Percentiles rank a stretch among this genome's conserved stretches.
Evolutionary conservation across 2,329 filamentous ascomycete genomes (phyloP).

Genomic region (Corinectria fuckeliana): DNA sequence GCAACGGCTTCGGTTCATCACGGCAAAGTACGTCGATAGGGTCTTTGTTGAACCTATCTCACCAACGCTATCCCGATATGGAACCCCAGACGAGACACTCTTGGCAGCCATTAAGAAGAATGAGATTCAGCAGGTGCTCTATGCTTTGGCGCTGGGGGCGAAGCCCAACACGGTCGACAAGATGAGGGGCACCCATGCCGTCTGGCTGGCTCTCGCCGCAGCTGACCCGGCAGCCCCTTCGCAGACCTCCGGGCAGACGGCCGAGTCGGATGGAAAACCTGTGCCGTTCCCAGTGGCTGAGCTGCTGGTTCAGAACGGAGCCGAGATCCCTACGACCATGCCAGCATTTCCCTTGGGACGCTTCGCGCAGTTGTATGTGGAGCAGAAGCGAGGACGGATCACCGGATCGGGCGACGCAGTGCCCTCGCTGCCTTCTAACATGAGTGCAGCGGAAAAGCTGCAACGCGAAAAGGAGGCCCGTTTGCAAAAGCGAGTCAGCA

Average conservation of each 20-base stretch:
- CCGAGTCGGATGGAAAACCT: slow-evolving; percentile 56
- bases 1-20: slow-evolving; percentile 93
- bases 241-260: slow-evolving; percentile 52
- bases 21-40: slow-evolving; percentile 88
- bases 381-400: slow-evolving; percentile 69
- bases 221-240: slow-evolving; percentile 86
- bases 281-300: slow-evolving; percentile 89
- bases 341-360: slow-evolving; percentile 85
- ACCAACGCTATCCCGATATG: slow-evolving; percentile 75
- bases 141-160: slow-evolving; percentile 83
- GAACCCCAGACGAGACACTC: slow-evolving; percentile 83
- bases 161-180: slow-evolving; percentile 88
- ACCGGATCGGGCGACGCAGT: slow-evolving; percentile 63
- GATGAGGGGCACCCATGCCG: slow-evolving; percentile 84
- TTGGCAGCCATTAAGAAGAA: slow-evolving; percentile 95
- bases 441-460: slow-evolving; percentile 55
- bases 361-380: slow-evolving; percentile 82
- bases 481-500: slow-evolving; percentile 80
- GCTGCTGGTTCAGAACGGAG: slow-evolving; percentile 90
- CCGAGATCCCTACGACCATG: slow-evolving; percentile 77
- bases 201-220: slow-evolving; percentile 90
- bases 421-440: slow-evolving; percentile 61
- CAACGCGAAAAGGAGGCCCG: slow-evolving; percentile 70
- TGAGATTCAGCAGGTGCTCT: slow-evolving; percentile 91
- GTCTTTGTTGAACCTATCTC: slow-evolving; percentile 82